Percentiles rank a stretch among this genome's conserved stretches.
These are phyloP conservation scores for Trichosporon sp. DNA, from an alignment of 1,284 basidiomycete genomes.

Conservation along the genomic window DNA sequence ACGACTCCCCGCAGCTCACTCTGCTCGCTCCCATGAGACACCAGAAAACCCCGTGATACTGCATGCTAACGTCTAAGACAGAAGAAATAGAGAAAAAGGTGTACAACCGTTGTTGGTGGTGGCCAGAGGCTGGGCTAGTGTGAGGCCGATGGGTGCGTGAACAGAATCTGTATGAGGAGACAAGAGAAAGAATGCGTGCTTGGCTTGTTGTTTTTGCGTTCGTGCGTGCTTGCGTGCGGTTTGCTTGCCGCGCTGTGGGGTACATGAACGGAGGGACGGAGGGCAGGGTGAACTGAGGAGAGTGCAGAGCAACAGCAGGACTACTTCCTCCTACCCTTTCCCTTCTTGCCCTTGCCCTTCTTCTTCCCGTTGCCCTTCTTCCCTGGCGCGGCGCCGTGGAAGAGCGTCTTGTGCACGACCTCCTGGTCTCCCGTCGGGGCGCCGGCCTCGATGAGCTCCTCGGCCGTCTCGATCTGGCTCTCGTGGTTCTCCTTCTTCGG, in stretches of 20 bases:
- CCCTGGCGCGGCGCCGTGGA: slow-evolving; percentile 21
- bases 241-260: not conserved
- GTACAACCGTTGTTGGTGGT: slow-evolving; percentile 3
- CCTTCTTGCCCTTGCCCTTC: slow-evolving; percentile 12
- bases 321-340: not conserved
- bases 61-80: slow-evolving; percentile 13
- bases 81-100: not conserved
- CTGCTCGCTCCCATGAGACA: not conserved
- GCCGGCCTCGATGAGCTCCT: slow-evolving; percentile 18
- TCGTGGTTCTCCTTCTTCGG: not conserved
- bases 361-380: slow-evolving; percentile 11
- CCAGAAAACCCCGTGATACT: slow-evolving; percentile 7
- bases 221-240: not conserved
- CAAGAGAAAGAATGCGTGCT: not conserved
- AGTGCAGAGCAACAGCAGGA: not conserved
- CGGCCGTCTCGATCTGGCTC: slow-evolving; percentile 16
- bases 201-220: not conserved
- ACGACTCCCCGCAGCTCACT: not conserved
- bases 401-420: slow-evolving; percentile 33
- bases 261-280: too few species aligned
- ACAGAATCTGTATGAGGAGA: not conserved
- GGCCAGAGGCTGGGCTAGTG: not conserved
- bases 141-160: not conserved
- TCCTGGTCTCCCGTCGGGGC: slow-evolving; percentile 7
- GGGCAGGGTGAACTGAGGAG: not conserved